Evolutionary conservation across 371 early-diverging fungal species (phyloP).

Genomic region (Aphelidium insulamus): DNA sequence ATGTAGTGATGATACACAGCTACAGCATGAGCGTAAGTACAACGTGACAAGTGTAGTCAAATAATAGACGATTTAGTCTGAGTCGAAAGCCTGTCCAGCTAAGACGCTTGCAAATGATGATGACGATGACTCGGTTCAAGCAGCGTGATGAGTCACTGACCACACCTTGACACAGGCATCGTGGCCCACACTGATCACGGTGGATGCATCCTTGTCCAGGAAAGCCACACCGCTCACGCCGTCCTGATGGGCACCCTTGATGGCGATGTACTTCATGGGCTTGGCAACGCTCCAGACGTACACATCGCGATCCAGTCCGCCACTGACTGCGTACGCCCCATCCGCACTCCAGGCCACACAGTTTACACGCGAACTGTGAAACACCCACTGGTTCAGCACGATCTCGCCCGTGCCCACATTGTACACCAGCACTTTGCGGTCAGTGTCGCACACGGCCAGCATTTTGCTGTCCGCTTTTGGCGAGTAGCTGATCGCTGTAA

Average conservation of each 20-base stretch:
- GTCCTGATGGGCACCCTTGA: constrained; percentile 62
- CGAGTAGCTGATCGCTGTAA: constrained; percentile 52
- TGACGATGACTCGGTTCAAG: too few relatives aligned
- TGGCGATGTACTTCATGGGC: constrained; percentile 45
- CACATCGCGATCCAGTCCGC: constrained; percentile 67
- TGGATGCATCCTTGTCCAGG: constrained; percentile 24
- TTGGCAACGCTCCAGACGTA: constrained; percentile 68
- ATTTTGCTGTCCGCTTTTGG: constrained; percentile 30
- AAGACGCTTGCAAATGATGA: too few relatives aligned
- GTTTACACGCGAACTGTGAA: constrained; percentile 71
- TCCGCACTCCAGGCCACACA: constrained; percentile 54
- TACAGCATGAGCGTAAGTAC: too few relatives aligned
- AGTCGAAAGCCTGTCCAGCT: too few relatives aligned
- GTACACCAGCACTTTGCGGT: constrained; percentile 56
- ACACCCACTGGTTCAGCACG: constrained; percentile 48
- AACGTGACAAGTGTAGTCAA: too few relatives aligned
- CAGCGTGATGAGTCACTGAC: too few relatives aligned
- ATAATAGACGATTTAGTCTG: too few relatives aligned
- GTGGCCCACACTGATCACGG: constrained; percentile 50
- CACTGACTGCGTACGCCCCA: constrained; percentile 48
- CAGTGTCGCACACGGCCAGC: constrained; percentile 60
- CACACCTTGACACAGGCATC: constrained; percentile 63
- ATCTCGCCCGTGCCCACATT: constrained; percentile 26
- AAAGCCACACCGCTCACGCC: constrained; percentile 49
- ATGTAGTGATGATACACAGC: too few relatives aligned